Base-by-base conservation (phyloP, 2,329 filamentous ascomycete species). In the Dactylonectria macrodidyma region DNA sequence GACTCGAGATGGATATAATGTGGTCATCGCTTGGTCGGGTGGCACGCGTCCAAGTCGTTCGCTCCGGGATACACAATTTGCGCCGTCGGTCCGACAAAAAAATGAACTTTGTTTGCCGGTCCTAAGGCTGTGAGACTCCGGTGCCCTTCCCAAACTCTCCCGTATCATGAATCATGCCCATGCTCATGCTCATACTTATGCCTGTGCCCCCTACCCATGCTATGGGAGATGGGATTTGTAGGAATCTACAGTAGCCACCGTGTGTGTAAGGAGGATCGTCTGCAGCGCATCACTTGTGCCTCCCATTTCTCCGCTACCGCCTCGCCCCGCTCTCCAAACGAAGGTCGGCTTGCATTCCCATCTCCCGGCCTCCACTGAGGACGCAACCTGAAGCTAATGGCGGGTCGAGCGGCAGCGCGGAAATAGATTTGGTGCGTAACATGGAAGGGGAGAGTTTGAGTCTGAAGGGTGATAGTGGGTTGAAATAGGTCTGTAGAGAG, bases 281-380 rank as follows among this genome's bases (percentile, higher is more conserved):
- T 46, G 47, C 66, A 65, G 38, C 33, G 16, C 19, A 60, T 65
- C 36, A 48, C 52, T 61, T 51, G 52, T 26, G n/a, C 57, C 70
- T 75, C 72, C 72, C 71, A 71, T 71, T 75, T 69, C 69, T 75
- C 73, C 73, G 73, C 69, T 68, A 38, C 65, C 62, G 67, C 57
- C 61, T 62, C 54, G 61, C 58, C 73, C 68, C 72, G 33, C 48
- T 51, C 57, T 65, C 65, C 66, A 48, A 68, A 71, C 47, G 22
- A 65, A 66, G 68, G 56, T 55, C 46, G 71, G 71, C 71, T 65
- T 67, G 56, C 54, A 71, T 69, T 67, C 51, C 66, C 68, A 70
- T 68, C 68, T 66, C 59, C 62, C 55, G 68, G 58, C 65, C 66
- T 68, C 70, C 70, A 71, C 68, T 65, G 62, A 65, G 34, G 51